Evolutionary conservation across 306 rosid genomes (phyloP).

Genomic region (Acacia confusa): DNA sequence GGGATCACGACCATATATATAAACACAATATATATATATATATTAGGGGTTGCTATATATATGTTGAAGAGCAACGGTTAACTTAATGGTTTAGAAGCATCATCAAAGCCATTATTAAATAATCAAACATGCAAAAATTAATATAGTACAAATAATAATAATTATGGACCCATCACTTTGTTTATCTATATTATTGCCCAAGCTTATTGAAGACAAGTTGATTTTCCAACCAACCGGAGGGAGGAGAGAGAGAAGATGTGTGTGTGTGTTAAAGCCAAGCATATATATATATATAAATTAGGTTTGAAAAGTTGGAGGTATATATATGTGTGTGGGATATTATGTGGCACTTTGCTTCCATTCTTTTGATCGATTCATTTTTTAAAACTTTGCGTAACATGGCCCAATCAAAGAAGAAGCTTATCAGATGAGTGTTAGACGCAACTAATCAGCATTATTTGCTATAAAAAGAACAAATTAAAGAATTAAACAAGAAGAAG

Average conservation of each 20-base stretch:
- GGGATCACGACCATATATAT: slow-evolving; percentile 21
- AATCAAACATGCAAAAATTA: background rate
- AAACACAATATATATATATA: no score
- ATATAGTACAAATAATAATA: background rate
- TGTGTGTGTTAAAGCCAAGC: background rate
- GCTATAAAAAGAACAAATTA: background rate
- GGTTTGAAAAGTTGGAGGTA: background rate
- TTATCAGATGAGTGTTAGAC: background rate
- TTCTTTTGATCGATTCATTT: background rate
- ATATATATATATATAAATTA: background rate
- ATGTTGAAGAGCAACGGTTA: background rate
- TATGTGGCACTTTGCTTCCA: slow-evolving; percentile 1
- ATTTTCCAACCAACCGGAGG: background rate
- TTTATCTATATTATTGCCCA: background rate
- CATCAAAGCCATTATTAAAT: background rate
- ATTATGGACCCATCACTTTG: background rate
- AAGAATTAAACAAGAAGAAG: background rate
- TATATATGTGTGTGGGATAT: background rate
- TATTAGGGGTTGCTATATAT: background rate
- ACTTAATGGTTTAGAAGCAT: background rate
- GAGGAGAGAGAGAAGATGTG: background rate
- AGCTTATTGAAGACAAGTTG: background rate
- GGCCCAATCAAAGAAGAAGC: background rate
- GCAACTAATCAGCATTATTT: slow-evolving; percentile 15
- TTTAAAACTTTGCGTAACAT: background rate